These are phyloP conservation scores for Neurospora sp. DNA, from an alignment of 495 filamentous ascomycete genomes.

Conservation along the genomic window DNA sequence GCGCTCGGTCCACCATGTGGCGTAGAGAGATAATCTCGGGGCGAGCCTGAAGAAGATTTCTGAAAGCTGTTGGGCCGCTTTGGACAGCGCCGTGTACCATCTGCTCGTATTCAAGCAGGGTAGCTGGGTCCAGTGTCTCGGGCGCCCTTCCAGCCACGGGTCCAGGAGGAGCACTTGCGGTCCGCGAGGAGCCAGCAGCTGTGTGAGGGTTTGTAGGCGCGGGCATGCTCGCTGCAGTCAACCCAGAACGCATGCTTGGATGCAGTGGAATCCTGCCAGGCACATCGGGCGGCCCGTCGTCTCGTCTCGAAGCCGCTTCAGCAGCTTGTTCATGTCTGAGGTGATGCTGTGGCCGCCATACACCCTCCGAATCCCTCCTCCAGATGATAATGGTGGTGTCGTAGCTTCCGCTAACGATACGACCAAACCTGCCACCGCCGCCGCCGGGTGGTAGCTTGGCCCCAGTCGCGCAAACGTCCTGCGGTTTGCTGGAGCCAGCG, in stretches of 20 bases:
- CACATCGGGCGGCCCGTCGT: background rate
- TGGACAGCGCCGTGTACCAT: conserved; percentile 36
- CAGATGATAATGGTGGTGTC: conserved; percentile 93
- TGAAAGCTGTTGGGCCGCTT: conserved; percentile 31
- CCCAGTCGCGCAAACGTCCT: conserved; percentile 66
- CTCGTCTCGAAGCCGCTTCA: conserved; percentile 23
- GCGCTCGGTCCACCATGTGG: conserved; percentile 28
- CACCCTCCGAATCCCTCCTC: conserved; percentile 70
- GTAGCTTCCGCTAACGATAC: conserved; percentile 92
- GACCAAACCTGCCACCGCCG: conserved; percentile 71
- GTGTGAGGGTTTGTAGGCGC: background rate
- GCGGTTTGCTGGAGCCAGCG: conserved; percentile 63
- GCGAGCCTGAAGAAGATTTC: conserved; percentile 31
- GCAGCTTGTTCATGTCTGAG: conserved; percentile 59
- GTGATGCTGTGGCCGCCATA: conserved; percentile 63
- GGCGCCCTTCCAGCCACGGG: background rate
- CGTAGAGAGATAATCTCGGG: conserved; percentile 35
- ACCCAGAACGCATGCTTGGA: conserved; percentile 8
- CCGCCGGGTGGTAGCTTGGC: conserved; percentile 82
- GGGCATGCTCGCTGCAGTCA: background rate
- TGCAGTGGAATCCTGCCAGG: conserved; percentile 8
- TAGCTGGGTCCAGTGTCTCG: background rate
- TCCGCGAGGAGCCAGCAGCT: background rate
- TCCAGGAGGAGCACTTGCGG: conserved; percentile 3
- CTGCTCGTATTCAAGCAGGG: conserved; percentile 21